A percentile compares a stretch with the other conserved stretches of the same genome.
phyloP scores from a whole-genome alignment of 441 rosid species.

The Pelargonium citronellum region DNA sequence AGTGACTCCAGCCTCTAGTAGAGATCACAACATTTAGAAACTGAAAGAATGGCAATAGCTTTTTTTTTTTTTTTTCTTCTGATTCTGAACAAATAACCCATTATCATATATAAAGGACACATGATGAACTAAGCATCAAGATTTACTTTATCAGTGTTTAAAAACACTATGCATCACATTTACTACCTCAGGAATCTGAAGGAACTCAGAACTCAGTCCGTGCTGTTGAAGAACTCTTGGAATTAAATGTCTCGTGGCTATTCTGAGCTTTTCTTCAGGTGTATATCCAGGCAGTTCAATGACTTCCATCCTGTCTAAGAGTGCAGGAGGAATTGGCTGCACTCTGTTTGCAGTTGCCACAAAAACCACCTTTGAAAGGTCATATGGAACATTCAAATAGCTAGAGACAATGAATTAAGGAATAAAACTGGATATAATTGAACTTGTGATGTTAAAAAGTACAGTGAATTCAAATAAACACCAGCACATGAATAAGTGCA shows the following conservation, averaged over 20 bases:
- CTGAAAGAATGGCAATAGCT: constrained; percentile 7
- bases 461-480: constrained; percentile 3
- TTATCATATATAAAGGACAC: not conserved
- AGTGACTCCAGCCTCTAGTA: not conserved
- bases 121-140: not conserved
- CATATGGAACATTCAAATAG: constrained; percentile 96
- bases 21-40: not conserved
- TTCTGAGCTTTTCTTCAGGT: constrained; percentile 87
- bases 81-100: not conserved
- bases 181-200: constrained; percentile 91
- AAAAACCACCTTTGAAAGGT: constrained; percentile 91
- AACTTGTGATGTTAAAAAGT: no score
- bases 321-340: constrained; percentile 94
- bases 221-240: constrained; percentile 96
- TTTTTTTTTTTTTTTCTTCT: not conserved
- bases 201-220: constrained; percentile 84
- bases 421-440: constrained; percentile 15
- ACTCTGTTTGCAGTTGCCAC: constrained; percentile 92
- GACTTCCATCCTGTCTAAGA: constrained; percentile 95
- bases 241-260: constrained; percentile 84
- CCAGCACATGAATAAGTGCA: not conserved
- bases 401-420: constrained; percentile 58
- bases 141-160: not conserved
- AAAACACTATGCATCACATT: constrained; percentile 9
- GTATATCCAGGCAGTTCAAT: constrained; percentile 98